Evolutionary conservation across 345 rosid genomes (phyloP).

Genomic region (Erysimum cheiranthoides): DNA sequence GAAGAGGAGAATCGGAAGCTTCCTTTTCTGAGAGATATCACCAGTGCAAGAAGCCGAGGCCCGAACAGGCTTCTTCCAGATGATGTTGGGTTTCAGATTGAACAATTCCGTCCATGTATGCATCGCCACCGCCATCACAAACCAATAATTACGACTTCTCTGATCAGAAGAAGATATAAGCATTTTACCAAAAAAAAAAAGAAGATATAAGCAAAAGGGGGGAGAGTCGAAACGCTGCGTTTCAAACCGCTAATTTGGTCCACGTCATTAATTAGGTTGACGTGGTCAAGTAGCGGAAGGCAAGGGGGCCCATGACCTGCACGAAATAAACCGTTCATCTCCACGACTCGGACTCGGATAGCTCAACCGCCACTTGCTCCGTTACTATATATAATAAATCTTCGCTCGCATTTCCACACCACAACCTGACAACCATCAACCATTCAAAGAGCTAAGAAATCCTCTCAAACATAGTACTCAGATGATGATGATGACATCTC

Average conservation of each 20-base stretch:
- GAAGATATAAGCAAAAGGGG: not conserved
- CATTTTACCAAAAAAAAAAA: too few relatives aligned
- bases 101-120: not conserved
- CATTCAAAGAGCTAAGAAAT: not conserved
- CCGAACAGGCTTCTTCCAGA: conserved; percentile 7
- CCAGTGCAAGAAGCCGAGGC: not conserved
- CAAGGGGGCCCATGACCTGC: conserved; percentile 20
- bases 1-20: conserved; percentile 89
- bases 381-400: not conserved
- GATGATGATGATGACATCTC: conserved; percentile 25
- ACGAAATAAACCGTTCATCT: not conserved
- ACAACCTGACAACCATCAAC: not conserved
- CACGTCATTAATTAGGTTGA: conserved; percentile 29
- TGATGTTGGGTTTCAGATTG: not conserved
- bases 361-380: conserved; percentile 23
- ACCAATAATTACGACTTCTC: too few relatives aligned
- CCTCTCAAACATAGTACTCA: not conserved
- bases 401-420: not conserved
- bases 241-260: conserved; percentile 30
- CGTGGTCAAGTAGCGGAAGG: conserved; percentile 8
- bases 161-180: too few relatives aligned
- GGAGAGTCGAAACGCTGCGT: conserved; percentile 32
- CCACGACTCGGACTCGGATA: conserved; percentile 23
- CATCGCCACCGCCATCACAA: conserved; percentile 34
- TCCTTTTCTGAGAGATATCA: conserved; percentile 39